phyloP scores from a whole-genome alignment of 2,329 filamentous ascomycete species.

The Nannizziopsis arthrosporioides region DNA sequence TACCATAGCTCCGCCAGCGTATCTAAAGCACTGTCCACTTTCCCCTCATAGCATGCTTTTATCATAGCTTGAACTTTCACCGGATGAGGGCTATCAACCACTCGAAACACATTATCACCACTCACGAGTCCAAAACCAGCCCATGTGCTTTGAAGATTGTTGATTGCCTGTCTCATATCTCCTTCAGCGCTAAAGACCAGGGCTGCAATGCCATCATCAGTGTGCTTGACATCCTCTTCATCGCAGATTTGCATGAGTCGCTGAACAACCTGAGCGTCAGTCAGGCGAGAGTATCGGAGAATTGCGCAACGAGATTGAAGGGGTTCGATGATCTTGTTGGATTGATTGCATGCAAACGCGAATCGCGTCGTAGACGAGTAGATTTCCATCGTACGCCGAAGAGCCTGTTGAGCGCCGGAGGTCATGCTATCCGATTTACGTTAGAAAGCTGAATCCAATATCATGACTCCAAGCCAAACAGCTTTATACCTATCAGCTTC shows the following conservation, averaged over 20 bases:
- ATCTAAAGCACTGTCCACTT: constrained; percentile 77
- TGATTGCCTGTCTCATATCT: constrained; percentile 98
- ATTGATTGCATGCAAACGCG: constrained; percentile 96
- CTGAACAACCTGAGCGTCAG: constrained; percentile 85
- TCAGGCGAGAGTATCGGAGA: constrained; percentile 81
- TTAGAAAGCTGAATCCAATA: not conserved
- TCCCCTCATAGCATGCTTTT: constrained; percentile 88
- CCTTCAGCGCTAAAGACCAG: constrained; percentile 94
- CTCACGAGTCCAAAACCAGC: constrained; percentile 96
- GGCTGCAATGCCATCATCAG: constrained; percentile 88
- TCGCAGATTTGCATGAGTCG: constrained; percentile 84
- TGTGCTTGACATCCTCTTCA: constrained; percentile 80
- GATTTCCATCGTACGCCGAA: constrained; percentile 95
- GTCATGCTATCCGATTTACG: constrained; percentile 61
- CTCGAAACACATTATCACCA: constrained; percentile 94
- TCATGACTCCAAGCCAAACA: not conserved
- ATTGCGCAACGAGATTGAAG: constrained; percentile 94
- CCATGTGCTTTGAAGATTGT: constrained; percentile 87
- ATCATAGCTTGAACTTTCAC: constrained; percentile 99
- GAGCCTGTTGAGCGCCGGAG: constrained; percentile 84
- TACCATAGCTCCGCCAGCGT: constrained; percentile 80
- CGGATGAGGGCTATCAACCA: constrained; percentile 92
- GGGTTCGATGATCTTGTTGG: constrained; percentile 99
- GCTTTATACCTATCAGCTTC: constrained; percentile 68
- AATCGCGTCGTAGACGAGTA: constrained; percentile 94